phyloP scores from a whole-genome alignment of 371 early-diverging fungal genomes.

The Mucor irregularis region DNA sequence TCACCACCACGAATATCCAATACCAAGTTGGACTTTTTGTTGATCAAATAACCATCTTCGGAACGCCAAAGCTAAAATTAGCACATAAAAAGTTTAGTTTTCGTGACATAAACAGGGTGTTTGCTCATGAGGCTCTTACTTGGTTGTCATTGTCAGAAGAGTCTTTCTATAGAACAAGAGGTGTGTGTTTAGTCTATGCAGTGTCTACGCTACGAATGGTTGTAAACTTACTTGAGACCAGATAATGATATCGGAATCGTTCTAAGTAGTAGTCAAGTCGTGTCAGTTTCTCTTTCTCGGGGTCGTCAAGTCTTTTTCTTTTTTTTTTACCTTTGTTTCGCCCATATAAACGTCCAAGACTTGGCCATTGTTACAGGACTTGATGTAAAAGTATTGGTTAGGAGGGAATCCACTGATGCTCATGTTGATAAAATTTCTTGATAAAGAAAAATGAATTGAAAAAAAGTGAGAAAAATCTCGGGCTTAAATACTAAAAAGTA shows the following conservation, averaged over 20 bases:
- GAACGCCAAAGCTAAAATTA: constrained; percentile 42
- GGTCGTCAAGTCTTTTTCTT: too few species aligned
- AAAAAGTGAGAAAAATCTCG: not conserved
- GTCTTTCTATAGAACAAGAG: constrained; percentile 41
- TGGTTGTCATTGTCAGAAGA: constrained; percentile 37
- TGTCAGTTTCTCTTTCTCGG: too few species aligned
- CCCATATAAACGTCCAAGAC: constrained; percentile 31
- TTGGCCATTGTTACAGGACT: constrained; percentile 11
- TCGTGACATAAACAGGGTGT: not conserved
- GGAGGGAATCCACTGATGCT: constrained; percentile 24
- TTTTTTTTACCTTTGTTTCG: constrained; percentile 20
- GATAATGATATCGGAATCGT: constrained; percentile 45
- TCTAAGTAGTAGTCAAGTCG: too few species aligned
- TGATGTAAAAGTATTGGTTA: constrained; percentile 25
- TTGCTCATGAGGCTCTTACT: constrained; percentile 21
- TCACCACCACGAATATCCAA: constrained; percentile 54
- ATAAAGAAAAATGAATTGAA: not conserved
- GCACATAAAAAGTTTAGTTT: not conserved
- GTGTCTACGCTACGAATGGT: not conserved
- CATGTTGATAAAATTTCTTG: not conserved
- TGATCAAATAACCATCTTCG: constrained; percentile 52
- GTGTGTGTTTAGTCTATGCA: too few species aligned
- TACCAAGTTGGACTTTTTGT: constrained; percentile 48
- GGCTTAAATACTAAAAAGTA: too few species aligned
- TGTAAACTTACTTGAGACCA: constrained; percentile 42